Evolutionary conservation across 2,329 filamentous ascomycete genomes (phyloP).

Genomic region (Xylogone sp.): DNA sequence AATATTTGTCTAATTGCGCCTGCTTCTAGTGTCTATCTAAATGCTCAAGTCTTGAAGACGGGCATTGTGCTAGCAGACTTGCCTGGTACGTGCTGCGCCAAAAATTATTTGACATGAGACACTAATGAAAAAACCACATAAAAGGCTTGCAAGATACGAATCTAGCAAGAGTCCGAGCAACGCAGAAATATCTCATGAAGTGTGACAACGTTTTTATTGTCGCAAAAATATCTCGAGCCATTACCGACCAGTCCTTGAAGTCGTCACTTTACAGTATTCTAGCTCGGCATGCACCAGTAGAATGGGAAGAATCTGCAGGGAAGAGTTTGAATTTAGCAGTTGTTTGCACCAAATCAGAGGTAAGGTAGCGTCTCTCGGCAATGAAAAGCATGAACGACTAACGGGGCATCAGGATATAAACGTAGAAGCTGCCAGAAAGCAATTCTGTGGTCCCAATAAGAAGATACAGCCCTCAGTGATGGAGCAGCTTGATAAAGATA

Average conservation of each 20-base stretch:
- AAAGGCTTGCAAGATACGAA: conserved; percentile 32
- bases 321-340: conserved; percentile 27
- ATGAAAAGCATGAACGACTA: conserved; percentile 2
- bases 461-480: conserved; percentile 16
- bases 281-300: conserved; percentile 24
- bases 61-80: conserved; percentile 33
- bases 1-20: conserved; percentile 6
- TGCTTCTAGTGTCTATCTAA: conserved; percentile 25
- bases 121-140: conserved; percentile 1
- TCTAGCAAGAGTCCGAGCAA: conserved; percentile 30
- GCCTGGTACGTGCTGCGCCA: conserved; percentile 21
- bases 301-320: conserved; percentile 23
- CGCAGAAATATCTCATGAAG: conserved; percentile 31
- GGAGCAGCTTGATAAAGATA: conserved; percentile 23
- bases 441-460: conserved; percentile 24
- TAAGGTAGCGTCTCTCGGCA: conserved; percentile 5
- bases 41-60: conserved; percentile 27
- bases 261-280: conserved; percentile 27
- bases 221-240: conserved; percentile 29
- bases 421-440: conserved; percentile 17
- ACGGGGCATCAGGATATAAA: conserved; percentile 26
- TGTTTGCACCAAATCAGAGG: conserved; percentile 31
- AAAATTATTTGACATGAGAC: conserved; percentile 1
- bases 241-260: conserved; percentile 30
- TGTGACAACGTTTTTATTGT: conserved; percentile 33